Conservation (phyloP, 2,329 filamentous ascomycete species). For the Cladorrhinum sp. region DNA sequence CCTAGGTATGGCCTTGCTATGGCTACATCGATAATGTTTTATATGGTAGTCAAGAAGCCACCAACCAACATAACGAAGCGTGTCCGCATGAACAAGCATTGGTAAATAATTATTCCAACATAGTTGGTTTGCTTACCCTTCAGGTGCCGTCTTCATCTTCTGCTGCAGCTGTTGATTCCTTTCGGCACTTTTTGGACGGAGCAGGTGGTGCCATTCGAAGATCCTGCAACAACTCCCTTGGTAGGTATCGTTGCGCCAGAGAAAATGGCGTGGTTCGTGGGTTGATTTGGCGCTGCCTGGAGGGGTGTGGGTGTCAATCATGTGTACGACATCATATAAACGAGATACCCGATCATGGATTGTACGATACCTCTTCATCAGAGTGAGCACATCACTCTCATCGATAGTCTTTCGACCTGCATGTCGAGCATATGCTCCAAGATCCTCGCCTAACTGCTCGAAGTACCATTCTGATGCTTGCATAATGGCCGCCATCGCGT, state of each 20-base stretch:
- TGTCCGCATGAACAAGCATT: slow-evolving; percentile 72
- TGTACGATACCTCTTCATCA: slow-evolving; percentile 74
- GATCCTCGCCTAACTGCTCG: slow-evolving; percentile 77
- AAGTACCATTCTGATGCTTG: slow-evolving; percentile 90
- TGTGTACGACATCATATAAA: slow-evolving; percentile 31
- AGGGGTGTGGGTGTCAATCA: slow-evolving; percentile 29
- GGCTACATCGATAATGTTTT: slow-evolving; percentile 92
- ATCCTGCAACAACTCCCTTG: slow-evolving; percentile 78
- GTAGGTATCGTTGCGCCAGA: slow-evolving; percentile 78
- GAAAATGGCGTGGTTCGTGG: slow-evolving; percentile 74
- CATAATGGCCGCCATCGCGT: slow-evolving; percentile 70
- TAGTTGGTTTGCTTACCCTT: slow-evolving; percentile 19
- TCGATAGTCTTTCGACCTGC: slow-evolving; percentile 82
- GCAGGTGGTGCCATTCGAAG: slow-evolving; percentile 66
- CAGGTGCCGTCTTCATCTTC: slow-evolving; percentile 43
- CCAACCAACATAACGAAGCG: slow-evolving; percentile 68
- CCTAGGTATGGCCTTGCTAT: slow-evolving; percentile 78
- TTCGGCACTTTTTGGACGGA: slow-evolving; percentile 47
- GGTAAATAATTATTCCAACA: slow-evolving; percentile 46
- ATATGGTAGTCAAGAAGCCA: slow-evolving; percentile 89
- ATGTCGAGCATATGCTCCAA: slow-evolving; percentile 76
- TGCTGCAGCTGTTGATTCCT: slow-evolving; percentile 31
- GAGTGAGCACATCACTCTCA: slow-evolving; percentile 74
- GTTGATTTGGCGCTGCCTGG: slow-evolving; percentile 74
- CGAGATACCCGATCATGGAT: slow-evolving; percentile 26